phyloP scores from a whole-genome alignment of 495 filamentous ascomycete genomes.

The Lepidopterella palustris region DNA sequence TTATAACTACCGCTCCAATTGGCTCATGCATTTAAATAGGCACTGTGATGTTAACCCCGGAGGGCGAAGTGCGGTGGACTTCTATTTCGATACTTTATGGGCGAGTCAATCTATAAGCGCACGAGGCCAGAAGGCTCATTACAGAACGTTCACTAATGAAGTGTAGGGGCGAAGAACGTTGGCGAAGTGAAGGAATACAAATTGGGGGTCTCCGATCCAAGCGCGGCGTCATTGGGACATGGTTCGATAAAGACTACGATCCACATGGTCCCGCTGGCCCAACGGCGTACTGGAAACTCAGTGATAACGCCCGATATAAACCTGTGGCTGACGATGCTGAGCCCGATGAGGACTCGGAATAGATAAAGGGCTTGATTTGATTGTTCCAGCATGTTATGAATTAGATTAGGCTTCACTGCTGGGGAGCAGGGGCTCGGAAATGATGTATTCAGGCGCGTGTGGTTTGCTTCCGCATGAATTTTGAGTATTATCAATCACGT shows the following conservation, averaged over 20 bases:
- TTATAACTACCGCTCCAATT: neutral
- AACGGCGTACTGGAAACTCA: conserved; percentile 58
- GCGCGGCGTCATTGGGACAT: conserved; percentile 55
- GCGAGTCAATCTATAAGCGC: neutral
- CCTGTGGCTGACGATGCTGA: too few relatives aligned
- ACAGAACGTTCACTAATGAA: neutral
- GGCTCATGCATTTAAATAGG: conserved; percentile 34
- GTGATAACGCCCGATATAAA: too few relatives aligned
- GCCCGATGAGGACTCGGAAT: too few relatives aligned
- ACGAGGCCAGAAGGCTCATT: neutral
- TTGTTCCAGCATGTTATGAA: too few relatives aligned
- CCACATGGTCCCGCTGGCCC: conserved; percentile 57
- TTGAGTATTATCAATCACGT: too few relatives aligned
- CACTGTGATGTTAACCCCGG: conserved; percentile 48
- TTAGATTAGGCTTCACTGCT: too few relatives aligned
- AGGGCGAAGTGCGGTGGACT: conserved; percentile 63
- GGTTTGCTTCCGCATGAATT: too few relatives aligned
- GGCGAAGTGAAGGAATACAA: conserved; percentile 61
- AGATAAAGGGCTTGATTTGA: too few relatives aligned
- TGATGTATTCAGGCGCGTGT: too few relatives aligned
- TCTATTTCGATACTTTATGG: conserved; percentile 55
- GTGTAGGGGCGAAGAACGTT: conserved; percentile 45
- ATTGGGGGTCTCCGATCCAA: conserved; percentile 52
- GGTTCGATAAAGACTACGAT: conserved; percentile 63
- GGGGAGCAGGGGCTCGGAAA: too few relatives aligned